Conservation (phyloP, 495 filamentous ascomycete species). For the Ascobolus immersus region DNA sequence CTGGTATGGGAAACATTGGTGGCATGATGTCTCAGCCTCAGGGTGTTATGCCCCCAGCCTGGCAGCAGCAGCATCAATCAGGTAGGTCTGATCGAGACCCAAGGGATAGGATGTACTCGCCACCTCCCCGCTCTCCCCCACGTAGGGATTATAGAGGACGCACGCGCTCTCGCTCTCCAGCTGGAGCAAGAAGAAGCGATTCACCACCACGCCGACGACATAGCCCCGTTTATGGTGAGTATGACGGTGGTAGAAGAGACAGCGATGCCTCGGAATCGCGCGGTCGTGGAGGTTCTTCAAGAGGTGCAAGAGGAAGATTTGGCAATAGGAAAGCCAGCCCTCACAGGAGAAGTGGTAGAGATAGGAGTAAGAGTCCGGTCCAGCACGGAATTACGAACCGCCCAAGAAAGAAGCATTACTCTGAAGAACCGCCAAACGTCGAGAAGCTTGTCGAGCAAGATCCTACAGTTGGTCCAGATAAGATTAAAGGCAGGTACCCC, state of each 20-base stretch:
- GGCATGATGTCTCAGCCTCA: constrained; percentile 8
- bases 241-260: constrained; percentile 16
- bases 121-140: constrained; percentile 26
- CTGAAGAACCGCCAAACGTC: constrained; percentile 11
- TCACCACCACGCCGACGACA: constrained; percentile 22
- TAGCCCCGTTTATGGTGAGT: constrained; percentile 48
- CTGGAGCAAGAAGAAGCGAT: constrained; percentile 39
- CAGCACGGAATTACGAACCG: constrained; percentile 9
- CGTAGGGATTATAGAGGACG: constrained; percentile 20
- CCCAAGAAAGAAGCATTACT: constrained; percentile 11
- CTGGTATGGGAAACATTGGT: constrained; percentile 10
- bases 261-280: constrained; percentile 29
- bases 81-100: constrained; percentile 9
- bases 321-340: constrained; percentile 11
- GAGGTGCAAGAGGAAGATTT: constrained; percentile 24
- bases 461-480: constrained; percentile 37
- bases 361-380: constrained; percentile 28
- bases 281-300: constrained; percentile 31
- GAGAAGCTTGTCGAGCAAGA: constrained; percentile 70
- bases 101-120: constrained; percentile 13
- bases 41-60: constrained; percentile 9
- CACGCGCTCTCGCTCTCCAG: constrained; percentile 51
- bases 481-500: constrained; percentile 44
- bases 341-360: constrained; percentile 19
- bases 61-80: constrained; percentile 7